Base-by-base conservation (phyloP, 129 eudicot species). In the Lactuca saligna region DNA sequence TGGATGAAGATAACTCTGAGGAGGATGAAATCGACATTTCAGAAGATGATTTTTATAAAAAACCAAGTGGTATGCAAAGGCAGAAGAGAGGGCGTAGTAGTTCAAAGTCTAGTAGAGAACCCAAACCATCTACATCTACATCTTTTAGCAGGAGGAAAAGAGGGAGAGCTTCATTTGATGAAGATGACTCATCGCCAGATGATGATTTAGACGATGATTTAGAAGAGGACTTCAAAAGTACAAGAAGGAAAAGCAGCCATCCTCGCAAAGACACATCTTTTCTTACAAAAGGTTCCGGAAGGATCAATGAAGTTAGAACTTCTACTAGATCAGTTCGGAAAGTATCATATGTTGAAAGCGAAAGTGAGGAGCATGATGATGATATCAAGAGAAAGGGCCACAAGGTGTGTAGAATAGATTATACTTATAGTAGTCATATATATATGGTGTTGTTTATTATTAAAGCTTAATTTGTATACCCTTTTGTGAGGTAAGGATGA, bases 271-370 rank as follows among this genome's bases (percentile, higher is more conserved):
- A 25, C 29, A 25, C 29, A 25, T 25, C 29, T 25, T 25, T 25
- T 25, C 29, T 25, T 25, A 54, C 78, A 14, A 82, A 75, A 71
- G 73, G 59, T 71, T 81, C 88, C 54, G 66, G 78, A 37, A 84
- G 87, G 82, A 80, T 63, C 66, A 87, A 78, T 80, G 99, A 89
- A 62, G 71, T 79, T 32, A 79, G 99, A 54, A 80, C 93, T 46
- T 94, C 99, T 69, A 81, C 82, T 57, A 84, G 99, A 56, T 87
- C 97, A 3, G 86, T 82, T 54, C 86, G 95, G 63, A 94, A 87
- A 84, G 95, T 94, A n/a, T 94, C 99, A 66, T 94, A 94, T 75
- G 95, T 48, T 31, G 99, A 94, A 82, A 89, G 97, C 72, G 97
- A 85, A 66, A 94, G 97, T 57, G 99, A 94, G 59, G 99, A 87